These are phyloP conservation scores for Populus hybrid DNA, from an alignment of 441 rosid species.

Conservation along the genomic window DNA sequence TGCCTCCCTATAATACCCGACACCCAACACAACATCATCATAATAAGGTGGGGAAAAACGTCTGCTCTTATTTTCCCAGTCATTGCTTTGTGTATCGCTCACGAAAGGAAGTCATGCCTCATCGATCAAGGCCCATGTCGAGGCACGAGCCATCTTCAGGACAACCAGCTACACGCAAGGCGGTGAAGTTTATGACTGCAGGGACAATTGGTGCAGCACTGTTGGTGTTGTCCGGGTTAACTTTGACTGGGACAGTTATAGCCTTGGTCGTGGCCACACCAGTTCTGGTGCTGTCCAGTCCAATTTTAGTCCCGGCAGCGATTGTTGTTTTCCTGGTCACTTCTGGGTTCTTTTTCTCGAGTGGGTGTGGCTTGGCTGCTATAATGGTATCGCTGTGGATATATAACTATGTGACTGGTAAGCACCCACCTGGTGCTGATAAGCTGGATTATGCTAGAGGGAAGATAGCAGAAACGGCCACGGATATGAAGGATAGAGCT, in stretches of 20 bases:
- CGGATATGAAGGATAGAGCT: slow-evolving; percentile 35
- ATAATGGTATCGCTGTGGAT: slow-evolving; percentile 52
- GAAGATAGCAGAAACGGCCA: slow-evolving; percentile 38
- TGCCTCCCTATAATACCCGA: neutral
- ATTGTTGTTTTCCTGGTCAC: slow-evolving; percentile 29
- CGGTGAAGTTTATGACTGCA: slow-evolving; percentile 57
- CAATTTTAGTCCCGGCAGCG: slow-evolving; percentile 57
- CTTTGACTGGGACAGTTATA: slow-evolving; percentile 52
- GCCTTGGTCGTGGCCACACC: slow-evolving; percentile 62
- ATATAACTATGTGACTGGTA: slow-evolving; percentile 54
- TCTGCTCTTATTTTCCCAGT: neutral
- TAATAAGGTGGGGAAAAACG: neutral
- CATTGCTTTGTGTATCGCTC: neutral
- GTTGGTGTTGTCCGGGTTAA: slow-evolving; percentile 45
- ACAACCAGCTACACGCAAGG: slow-evolving; percentile 25
- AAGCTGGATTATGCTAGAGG: slow-evolving; percentile 51
- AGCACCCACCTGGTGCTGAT: slow-evolving; percentile 61
- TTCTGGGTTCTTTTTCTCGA: slow-evolving; percentile 55
- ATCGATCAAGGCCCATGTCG: slow-evolving; percentile 23
- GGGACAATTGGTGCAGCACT: slow-evolving; percentile 41
- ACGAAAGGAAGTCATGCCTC: slow-evolving; percentile 16
- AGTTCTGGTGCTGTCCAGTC: slow-evolving; percentile 55
- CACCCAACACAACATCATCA: neutral
- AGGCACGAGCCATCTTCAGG: slow-evolving; percentile 20
- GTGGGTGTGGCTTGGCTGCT: slow-evolving; percentile 60